Conservation (phyloP, 2,329 filamentous ascomycete species). For the Trichoderma lentiforme region DNA sequence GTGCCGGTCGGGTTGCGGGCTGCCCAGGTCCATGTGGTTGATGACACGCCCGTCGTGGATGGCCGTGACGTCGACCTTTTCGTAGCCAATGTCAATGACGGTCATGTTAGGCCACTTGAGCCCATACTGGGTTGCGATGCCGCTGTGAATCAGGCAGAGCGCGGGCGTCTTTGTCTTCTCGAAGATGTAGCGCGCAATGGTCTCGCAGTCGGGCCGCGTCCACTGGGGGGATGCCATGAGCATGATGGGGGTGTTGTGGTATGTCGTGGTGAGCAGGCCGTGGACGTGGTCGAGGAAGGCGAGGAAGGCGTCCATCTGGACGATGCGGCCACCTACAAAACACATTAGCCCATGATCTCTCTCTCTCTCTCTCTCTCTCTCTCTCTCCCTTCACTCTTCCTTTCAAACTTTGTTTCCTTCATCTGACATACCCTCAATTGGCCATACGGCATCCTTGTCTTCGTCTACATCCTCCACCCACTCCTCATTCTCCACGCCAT, state of each 20-base stretch:
- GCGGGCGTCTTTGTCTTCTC: slow-evolving; percentile 95
- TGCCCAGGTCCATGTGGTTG: slow-evolving; percentile 63
- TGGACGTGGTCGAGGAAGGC: slow-evolving; percentile 91
- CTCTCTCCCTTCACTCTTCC: not conserved
- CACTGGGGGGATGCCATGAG: slow-evolving; percentile 87
- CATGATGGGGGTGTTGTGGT: slow-evolving; percentile 94
- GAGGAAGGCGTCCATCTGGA: slow-evolving; percentile 89
- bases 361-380: not conserved
- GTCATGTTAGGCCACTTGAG: slow-evolving; percentile 72
- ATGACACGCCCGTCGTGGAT: slow-evolving; percentile 75
- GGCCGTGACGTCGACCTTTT: slow-evolving; percentile 90
- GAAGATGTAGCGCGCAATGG: slow-evolving; percentile 89
- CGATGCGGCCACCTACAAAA: slow-evolving; percentile 69
- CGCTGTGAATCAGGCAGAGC: slow-evolving; percentile 85
- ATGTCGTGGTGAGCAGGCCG: slow-evolving; percentile 81
- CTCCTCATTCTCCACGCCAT: slow-evolving; percentile 56
- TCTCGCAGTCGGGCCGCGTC: slow-evolving; percentile 83
- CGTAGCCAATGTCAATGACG: slow-evolving; percentile 84
- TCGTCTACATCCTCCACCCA: slow-evolving; percentile 88
- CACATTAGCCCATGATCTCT: not conserved
- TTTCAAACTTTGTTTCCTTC: not conserved
- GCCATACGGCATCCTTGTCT: slow-evolving; percentile 85
- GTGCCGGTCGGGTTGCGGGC: slow-evolving; percentile 40
- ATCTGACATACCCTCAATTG: slow-evolving; percentile 57
- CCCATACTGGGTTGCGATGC: slow-evolving; percentile 82